Percentiles rank a stretch among this genome's conserved stretches.
phyloP scores from a whole-genome alignment of 352 stramenopile species.

The Thalassiosira mediterranea region DNA sequence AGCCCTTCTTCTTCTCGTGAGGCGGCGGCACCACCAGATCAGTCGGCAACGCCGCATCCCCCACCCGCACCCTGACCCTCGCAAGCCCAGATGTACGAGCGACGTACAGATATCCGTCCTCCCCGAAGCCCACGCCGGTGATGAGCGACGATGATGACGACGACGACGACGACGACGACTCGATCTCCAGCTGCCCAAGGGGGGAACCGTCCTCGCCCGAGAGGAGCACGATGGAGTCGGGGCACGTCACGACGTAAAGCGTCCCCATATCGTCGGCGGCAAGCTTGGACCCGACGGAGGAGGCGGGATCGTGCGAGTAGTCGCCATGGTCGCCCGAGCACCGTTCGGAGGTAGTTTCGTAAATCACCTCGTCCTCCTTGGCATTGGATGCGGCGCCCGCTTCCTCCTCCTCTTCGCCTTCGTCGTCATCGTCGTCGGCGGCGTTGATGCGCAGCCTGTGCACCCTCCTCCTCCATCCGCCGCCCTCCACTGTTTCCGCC shows the following conservation, averaged over 20 bases:
- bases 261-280: constrained; percentile 56
- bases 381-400: background rate
- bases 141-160: constrained; percentile 1
- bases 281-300: constrained; percentile 44
- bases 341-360: constrained; percentile 18
- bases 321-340: constrained; percentile 1
- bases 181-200: constrained; percentile 14
- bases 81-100: constrained; percentile 46
- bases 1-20: too few species aligned
- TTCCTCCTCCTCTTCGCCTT: constrained; percentile 26
- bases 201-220: constrained; percentile 20
- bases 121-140: constrained; percentile 61
- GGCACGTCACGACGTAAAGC: constrained; percentile 52
- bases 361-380: constrained; percentile 28
- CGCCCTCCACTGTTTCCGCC: background rate
- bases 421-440: constrained; percentile 50
- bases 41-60: constrained; percentile 19
- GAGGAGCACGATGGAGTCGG: constrained; percentile 32
- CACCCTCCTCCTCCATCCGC: constrained; percentile 22
- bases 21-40: constrained; percentile 31
- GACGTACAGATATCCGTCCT: constrained; percentile 73
- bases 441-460: constrained; percentile 33
- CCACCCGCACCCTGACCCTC: constrained; percentile 42
- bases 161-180: constrained; percentile 6
- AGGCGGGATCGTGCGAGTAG: background rate